Percentiles rank a stretch among this genome's conserved stretches.
Evolutionary conservation across 352 stramenopile species (phyloP).

Genomic region (Pythium utonaiense): DNA sequence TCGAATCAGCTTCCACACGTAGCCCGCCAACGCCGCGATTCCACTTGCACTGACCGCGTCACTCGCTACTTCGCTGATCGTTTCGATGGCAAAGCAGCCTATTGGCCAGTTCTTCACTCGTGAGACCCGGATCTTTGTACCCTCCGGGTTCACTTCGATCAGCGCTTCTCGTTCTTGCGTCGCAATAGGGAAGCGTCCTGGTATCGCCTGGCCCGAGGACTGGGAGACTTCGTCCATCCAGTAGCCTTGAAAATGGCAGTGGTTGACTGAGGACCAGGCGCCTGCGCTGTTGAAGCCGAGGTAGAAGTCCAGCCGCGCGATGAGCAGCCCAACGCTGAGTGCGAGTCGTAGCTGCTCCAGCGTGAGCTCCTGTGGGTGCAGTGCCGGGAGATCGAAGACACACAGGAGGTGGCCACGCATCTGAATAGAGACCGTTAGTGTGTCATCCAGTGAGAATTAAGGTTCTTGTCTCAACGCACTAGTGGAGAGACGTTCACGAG

Average conservation of each 20-base stretch:
- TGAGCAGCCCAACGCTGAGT: constrained; percentile 22
- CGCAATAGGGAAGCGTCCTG: constrained; percentile 37
- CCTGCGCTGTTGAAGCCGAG: constrained; percentile 69
- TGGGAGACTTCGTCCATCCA: constrained; percentile 32
- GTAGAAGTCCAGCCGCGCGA: constrained; percentile 37
- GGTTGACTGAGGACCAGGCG: constrained; percentile 76
- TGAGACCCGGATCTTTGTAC: constrained; percentile 16
- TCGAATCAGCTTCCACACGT: constrained; percentile 37
- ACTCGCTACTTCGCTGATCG: not conserved
- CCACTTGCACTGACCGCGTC: constrained; percentile 2
- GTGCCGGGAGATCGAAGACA: constrained; percentile 35
- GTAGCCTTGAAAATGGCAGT: constrained; percentile 70
- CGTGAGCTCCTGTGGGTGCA: constrained; percentile 13
- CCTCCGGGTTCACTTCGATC: constrained; percentile 11
- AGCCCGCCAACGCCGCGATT: not conserved
- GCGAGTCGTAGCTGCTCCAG: constrained; percentile 3
- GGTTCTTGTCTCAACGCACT: constrained; percentile 25
- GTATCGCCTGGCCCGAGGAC: not conserved
- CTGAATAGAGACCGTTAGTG: constrained; percentile 17
- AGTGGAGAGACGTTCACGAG: constrained; percentile 70
- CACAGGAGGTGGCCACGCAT: constrained; percentile 60
- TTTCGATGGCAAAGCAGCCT: constrained; percentile 37
- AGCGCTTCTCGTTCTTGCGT: constrained; percentile 31
- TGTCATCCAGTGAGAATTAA: not conserved
- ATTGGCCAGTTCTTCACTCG: constrained; percentile 44